These are phyloP conservation scores for Atractiella rhizophila DNA, from an alignment of 768 basidiomycete genomes.

Conservation along the genomic window DNA sequence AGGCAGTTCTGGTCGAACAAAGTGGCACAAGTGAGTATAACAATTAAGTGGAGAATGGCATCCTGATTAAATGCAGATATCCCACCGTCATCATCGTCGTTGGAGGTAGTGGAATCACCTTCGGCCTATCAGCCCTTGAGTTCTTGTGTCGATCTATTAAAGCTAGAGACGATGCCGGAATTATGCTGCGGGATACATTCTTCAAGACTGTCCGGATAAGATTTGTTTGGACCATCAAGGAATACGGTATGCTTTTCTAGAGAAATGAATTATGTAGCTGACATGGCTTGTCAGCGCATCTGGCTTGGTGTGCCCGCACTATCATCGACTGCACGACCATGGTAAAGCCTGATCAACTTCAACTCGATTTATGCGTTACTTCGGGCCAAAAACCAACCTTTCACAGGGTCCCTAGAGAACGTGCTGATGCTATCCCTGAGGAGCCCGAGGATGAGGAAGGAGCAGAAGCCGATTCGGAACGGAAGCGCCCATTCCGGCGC, in stretches of 20 bases:
- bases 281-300: conserved; percentile 30
- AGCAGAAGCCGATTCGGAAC: too few species aligned
- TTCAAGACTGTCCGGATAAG: conserved; percentile 32
- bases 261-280: neutral
- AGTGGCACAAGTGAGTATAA: conserved; percentile 36
- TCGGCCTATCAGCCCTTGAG: conserved; percentile 40
- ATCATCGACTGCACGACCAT: conserved; percentile 38
- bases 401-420: too few species aligned
- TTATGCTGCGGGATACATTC: neutral
- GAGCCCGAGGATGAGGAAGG: too few species aligned
- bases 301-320: conserved; percentile 48
- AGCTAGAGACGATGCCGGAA: conserved; percentile 28
- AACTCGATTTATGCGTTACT: conserved; percentile 52
- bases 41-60: too few species aligned
- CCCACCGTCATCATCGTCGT: conserved; percentile 38
- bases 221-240: conserved; percentile 52
- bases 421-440: too few species aligned
- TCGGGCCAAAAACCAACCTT: too few species aligned
- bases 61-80: too few species aligned
- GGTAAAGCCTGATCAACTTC: conserved; percentile 27
- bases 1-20: conserved; percentile 36
- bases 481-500: too few species aligned
- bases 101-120: conserved; percentile 53
- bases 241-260: conserved; percentile 33
- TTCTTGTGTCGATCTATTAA: conserved; percentile 36